Evolutionary conservation across 2,329 filamentous ascomycete genomes (phyloP).

Genomic region (Huntiella moniliformis): DNA sequence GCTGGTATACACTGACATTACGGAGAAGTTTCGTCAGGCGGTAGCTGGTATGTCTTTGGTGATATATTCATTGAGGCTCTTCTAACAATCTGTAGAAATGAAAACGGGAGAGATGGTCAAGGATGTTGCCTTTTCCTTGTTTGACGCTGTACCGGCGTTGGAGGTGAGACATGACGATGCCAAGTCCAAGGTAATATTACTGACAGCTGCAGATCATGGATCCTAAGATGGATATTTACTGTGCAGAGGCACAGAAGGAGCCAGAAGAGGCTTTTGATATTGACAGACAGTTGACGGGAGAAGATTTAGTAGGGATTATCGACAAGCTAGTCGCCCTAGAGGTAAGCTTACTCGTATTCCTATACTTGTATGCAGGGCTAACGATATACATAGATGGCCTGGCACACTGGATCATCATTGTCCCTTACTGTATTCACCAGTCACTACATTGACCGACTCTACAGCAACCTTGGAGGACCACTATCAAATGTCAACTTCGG

Average conservation of each 20-base stretch:
- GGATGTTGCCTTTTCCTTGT: conserved; percentile 84
- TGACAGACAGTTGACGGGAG: conserved; percentile 44
- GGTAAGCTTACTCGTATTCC: conserved; percentile 27
- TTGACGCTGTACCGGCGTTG: conserved; percentile 77
- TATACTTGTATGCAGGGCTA: not conserved
- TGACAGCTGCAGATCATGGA: conserved; percentile 66
- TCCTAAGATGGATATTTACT: conserved; percentile 95
- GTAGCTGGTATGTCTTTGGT: conserved; percentile 4
- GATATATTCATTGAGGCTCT: not conserved
- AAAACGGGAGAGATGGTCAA: conserved; percentile 60
- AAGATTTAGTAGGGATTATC: conserved; percentile 80
- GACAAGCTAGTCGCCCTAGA: conserved; percentile 83
- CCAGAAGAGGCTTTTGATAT: conserved; percentile 72
- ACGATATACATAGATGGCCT: conserved; percentile 50
- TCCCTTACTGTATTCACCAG: conserved; percentile 91
- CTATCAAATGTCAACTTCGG: conserved; percentile 49
- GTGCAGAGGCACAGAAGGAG: conserved; percentile 57
- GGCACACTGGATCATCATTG: conserved; percentile 89
- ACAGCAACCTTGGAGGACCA: conserved; percentile 47
- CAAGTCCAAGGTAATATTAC: not conserved
- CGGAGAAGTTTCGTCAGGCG: conserved; percentile 7
- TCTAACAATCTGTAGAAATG: conserved; percentile 6
- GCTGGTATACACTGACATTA: conserved; percentile 11
- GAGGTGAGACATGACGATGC: conserved; percentile 31
- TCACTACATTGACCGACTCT: conserved; percentile 67